Conservation (phyloP, 1,284 basidiomycete species). For the Amylostereum areolatum region DNA sequence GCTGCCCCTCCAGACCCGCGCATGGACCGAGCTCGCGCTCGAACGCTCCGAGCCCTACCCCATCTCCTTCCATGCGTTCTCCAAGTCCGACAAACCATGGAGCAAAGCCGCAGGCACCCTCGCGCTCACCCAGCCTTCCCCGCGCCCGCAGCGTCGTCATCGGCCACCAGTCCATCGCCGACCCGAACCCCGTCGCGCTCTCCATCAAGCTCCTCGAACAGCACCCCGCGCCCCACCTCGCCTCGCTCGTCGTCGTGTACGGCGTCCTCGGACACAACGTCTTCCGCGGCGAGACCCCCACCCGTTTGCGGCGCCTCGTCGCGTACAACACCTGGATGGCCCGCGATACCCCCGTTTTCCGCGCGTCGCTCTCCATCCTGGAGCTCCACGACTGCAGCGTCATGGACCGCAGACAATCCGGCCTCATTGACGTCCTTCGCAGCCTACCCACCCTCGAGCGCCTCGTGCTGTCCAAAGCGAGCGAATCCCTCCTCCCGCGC, state of each 20-base stretch:
- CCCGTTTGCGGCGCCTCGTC: background rate
- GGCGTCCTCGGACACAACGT: background rate
- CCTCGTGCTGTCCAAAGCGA: no score
- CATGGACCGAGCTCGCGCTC: background rate
- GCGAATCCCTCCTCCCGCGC: no score
- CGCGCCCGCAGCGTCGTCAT: background rate
- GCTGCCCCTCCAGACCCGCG: background rate
- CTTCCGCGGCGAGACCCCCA: background rate
- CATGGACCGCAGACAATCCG: no score
- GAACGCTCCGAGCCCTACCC: background rate
- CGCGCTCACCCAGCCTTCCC: background rate
- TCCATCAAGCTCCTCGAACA: background rate
- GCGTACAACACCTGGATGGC: no score
- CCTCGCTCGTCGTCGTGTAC: background rate
- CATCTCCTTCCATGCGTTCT: background rate
- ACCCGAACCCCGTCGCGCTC: background rate
- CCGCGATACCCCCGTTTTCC: no score
- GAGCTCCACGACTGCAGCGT: no score
- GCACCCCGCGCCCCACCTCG: background rate
- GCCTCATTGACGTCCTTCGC: no score
- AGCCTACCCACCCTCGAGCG: no score
- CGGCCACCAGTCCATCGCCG: background rate
- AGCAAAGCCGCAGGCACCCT: background rate
- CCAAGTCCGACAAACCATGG: background rate
- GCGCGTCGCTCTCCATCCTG: no score